These are phyloP conservation scores for Allium cepa DNA, from an alignment of 106 monocot species.

Conservation along the genomic window DNA sequence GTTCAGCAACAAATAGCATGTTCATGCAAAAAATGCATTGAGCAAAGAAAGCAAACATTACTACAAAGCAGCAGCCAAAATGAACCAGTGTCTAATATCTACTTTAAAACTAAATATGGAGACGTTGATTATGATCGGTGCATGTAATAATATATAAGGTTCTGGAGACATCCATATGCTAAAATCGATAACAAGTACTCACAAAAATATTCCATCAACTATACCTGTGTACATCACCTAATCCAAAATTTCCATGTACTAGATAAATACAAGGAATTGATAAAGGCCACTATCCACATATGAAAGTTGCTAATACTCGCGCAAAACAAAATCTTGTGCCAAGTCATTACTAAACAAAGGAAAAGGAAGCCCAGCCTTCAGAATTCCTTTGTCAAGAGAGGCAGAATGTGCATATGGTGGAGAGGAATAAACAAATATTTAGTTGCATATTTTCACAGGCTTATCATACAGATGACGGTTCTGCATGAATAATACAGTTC, in stretches of 20 bases:
- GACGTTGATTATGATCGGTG: too few relatives aligned
- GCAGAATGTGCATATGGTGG: neutral
- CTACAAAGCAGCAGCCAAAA: too few relatives aligned
- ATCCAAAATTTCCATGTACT: conserved; percentile 30
- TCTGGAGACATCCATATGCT: too few relatives aligned
- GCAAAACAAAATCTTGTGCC: neutral
- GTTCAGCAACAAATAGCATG: too few relatives aligned
- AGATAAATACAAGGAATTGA: conserved; percentile 15
- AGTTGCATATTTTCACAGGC: conserved; percentile 82
- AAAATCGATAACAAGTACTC: too few relatives aligned
- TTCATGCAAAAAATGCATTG: too few relatives aligned
- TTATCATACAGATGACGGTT: conserved; percentile 65
- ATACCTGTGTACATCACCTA: conserved; percentile 25
- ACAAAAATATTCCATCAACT: neutral
- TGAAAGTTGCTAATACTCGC: neutral
- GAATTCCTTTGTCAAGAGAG: neutral
- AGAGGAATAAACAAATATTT: conserved; percentile 3
- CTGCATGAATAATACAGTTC: conserved; percentile 15
- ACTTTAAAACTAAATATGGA: too few relatives aligned
- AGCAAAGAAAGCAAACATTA: too few relatives aligned
- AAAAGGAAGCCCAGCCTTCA: neutral
- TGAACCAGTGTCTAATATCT: too few relatives aligned
- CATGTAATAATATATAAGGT: too few relatives aligned
- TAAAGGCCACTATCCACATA: conserved; percentile 1
- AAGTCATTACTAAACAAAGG: neutral